Percentiles rank a stretch among this genome's conserved stretches.
phyloP scores from a whole-genome alignment of 805 yeast genomes.

The Metschnikowia matae region DNA sequence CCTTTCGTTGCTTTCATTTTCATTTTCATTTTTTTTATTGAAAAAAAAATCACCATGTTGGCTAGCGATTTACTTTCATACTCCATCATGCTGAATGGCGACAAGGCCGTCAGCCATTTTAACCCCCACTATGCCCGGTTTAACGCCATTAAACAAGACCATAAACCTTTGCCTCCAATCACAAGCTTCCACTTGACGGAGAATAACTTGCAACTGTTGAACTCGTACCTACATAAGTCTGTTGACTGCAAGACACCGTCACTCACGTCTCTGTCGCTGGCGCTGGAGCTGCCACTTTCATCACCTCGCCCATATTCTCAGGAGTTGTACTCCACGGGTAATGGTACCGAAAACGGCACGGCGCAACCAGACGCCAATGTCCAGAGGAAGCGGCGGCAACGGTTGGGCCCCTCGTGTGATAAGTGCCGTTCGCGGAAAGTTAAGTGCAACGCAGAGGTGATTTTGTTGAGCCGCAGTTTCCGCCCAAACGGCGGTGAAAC shows the following conservation, averaged over 20 bases:
- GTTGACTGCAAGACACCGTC: constrained; percentile 14
- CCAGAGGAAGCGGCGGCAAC: constrained; percentile 46
- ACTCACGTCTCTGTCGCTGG: constrained; percentile 18
- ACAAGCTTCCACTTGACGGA: constrained; percentile 18
- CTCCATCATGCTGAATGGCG: constrained; percentile 35
- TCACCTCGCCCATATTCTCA: constrained; percentile 13
- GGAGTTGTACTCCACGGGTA: background rate
- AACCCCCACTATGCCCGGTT: constrained; percentile 17
- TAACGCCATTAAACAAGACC: constrained; percentile 3
- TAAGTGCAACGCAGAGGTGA: constrained; percentile 67
- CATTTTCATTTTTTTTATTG: background rate
- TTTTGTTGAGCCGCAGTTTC: constrained; percentile 29
- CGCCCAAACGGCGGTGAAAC: background rate
- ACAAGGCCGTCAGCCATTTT: constrained; percentile 16
- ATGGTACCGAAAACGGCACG: background rate
- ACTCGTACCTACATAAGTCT: constrained; percentile 9
- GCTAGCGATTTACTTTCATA: constrained; percentile 34
- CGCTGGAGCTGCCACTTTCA: constrained; percentile 18
- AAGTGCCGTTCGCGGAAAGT: constrained; percentile 64
- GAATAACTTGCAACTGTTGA: constrained; percentile 18
- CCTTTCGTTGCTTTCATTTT: too few relatives aligned
- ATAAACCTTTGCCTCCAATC: constrained; percentile 16
- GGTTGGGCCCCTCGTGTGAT: constrained; percentile 75
- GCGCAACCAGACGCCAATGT: background rate
- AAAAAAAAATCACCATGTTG: background rate